Evolutionary conservation across 2,329 filamentous ascomycete species (phyloP).

Genomic region (Penicillium sp.): DNA sequence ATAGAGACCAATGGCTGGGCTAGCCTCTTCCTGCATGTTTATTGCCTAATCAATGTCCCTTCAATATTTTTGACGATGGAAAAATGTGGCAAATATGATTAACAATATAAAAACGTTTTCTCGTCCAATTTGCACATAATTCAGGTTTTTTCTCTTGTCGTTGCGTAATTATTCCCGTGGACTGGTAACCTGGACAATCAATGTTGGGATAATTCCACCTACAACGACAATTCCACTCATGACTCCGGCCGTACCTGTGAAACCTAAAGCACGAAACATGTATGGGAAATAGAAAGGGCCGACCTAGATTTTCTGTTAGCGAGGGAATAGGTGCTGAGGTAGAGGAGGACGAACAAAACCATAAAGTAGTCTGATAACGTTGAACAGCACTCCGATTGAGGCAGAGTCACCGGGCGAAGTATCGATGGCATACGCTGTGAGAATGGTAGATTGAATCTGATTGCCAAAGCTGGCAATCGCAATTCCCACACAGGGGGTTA

Average conservation of each 20-base stretch:
- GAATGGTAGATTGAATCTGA: conserved; percentile 61
- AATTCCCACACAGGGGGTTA: conserved; percentile 57
- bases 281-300: conserved; percentile 35
- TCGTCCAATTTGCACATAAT: no score
- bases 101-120: no score
- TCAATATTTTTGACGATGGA: no score
- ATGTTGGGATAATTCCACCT: conserved; percentile 31
- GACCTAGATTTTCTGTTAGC: conserved; percentile 6
- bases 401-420: conserved; percentile 55
- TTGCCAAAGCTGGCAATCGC: conserved; percentile 56
- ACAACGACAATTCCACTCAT: conserved; percentile 33
- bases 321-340: neutral
- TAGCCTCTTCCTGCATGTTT: no score
- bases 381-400: conserved; percentile 60
- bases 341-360: conserved; percentile 48
- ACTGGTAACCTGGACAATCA: neutral
- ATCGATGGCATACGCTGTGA: conserved; percentile 62
- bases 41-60: no score
- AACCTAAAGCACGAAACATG: conserved; percentile 33
- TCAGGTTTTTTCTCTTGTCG: no score
- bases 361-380: conserved; percentile 56
- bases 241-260: neutral
- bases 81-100: no score
- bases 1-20: no score
- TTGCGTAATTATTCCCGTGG: conserved; percentile 4